Base-by-base conservation (phyloP, 768 basidiomycete species). In the Auriculariales sp. region DNA sequence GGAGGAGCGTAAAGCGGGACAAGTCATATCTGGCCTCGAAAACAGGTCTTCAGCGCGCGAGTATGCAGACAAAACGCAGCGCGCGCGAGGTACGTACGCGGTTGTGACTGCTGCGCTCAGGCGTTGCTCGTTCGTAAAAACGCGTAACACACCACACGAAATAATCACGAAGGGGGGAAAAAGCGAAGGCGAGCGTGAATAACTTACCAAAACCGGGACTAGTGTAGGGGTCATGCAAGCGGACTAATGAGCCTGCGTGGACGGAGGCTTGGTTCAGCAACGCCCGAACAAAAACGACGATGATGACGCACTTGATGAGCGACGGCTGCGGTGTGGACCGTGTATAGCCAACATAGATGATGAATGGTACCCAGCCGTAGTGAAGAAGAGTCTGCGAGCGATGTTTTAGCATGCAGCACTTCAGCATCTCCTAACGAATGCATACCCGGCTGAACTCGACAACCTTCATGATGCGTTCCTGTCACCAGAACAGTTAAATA, bases 331-430 rank as follows among this genome's bases (percentile, higher is more conserved):
- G 93, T 61, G 85, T 89, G 61, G 89, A 92, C 57, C 84, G 72
- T 48, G 84, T 87, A 70, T 87, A 95, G 30, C 93, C 94, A 61
- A 95, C 75, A 65, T 92, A 95, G 59, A 98, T 93, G 60, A 98
- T 89, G 62, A 93, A 69, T 28, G 94, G 94, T 60, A 98, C 91
- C 90, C 93, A 98, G 55, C 82, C 83, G 57, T 92, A 95, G 67
- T 95, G 91, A 48, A 95, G 62, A 58, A 92, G 74, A 52, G 85
- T 90, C 92, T 95, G 59, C 22, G 28, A 9, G 47, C 4, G 10
- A 14, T 4, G 4, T 9, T 15, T 28, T 39, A 4, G 28, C 25
- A 47, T 51, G 6, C 29, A 32, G 12, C 15, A 19, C 24, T 22
- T 9, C 35, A 15, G 29, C 17, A 25, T 29, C 22, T 24, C 12